Evolutionary conservation across 495 filamentous ascomycete genomes (phyloP).

Genomic region (Pyrenopolyporus hunteri): DNA sequence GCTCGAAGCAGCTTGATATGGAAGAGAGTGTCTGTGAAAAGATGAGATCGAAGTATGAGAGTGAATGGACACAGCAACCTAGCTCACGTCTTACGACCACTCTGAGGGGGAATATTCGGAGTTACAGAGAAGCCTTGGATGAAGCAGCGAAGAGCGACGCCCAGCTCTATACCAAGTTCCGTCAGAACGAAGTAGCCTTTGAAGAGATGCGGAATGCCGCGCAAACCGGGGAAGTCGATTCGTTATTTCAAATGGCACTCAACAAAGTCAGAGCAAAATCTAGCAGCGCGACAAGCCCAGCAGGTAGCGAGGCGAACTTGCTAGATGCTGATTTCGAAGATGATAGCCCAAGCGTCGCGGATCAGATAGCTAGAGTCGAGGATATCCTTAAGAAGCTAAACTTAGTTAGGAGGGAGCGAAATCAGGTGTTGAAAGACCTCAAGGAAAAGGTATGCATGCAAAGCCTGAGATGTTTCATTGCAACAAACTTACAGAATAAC

Average conservation of each 20-base stretch:
- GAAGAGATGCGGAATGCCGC: slow-evolving; percentile 94
- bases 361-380: slow-evolving; percentile 89
- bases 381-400: slow-evolving; percentile 90
- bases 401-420: slow-evolving; percentile 85
- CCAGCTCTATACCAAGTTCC: slow-evolving; percentile 81
- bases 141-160: slow-evolving; percentile 88
- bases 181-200: slow-evolving; percentile 84
- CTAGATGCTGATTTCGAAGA: slow-evolving; percentile 92
- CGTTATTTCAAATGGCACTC: slow-evolving; percentile 83
- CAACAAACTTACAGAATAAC: slow-evolving; percentile 39
- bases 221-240: slow-evolving; percentile 85
- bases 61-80: slow-evolving; percentile 96
- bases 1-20: slow-evolving; percentile 87
- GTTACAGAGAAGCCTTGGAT: slow-evolving; percentile 85
- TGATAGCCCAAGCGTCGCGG: slow-evolving; percentile 75
- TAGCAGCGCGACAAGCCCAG: slow-evolving; percentile 62
- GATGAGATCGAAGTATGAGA: slow-evolving; percentile 97
- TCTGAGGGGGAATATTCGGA: slow-evolving; percentile 81
- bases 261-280: slow-evolving; percentile 66
- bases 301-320: slow-evolving; percentile 72
- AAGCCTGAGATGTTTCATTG: neutral
- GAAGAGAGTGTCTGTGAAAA: slow-evolving; percentile 99
- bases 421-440: slow-evolving; percentile 91
- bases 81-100: slow-evolving; percentile 88
- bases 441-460: slow-evolving; percentile 82